A percentile compares a stretch with the other conserved stretches of the same genome.
Evolutionary conservation across 2,329 filamentous ascomycete species (phyloP).

Genomic region (Neofusicoccum parvum): DNA sequence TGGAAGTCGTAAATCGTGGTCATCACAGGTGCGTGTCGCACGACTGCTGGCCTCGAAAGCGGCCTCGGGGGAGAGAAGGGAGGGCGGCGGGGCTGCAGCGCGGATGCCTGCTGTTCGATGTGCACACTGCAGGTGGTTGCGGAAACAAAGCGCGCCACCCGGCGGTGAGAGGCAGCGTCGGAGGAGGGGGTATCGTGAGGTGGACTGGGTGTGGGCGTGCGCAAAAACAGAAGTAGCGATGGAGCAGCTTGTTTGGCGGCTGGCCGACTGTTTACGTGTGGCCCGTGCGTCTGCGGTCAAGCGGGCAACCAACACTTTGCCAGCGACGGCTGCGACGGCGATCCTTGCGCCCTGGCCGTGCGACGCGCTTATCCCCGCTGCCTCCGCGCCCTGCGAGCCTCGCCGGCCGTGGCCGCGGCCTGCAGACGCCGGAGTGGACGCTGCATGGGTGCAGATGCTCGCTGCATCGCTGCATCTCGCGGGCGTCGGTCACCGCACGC

Average conservation of each 20-base stretch:
- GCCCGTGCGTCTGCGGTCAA: conserved; percentile 6
- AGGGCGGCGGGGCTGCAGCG: not conserved
- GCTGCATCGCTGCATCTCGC: not conserved
- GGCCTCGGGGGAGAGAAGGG: not conserved
- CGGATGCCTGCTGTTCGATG: not conserved
- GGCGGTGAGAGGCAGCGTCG: not conserved
- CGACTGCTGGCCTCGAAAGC: conserved; percentile 11
- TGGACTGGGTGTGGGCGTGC: not conserved
- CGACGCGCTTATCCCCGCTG: not conserved
- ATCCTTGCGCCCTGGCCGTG: not conserved
- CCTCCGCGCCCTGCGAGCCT: not conserved
- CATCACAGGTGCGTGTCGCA: conserved; percentile 21
- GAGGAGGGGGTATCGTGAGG: conserved; percentile 8
- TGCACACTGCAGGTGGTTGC: not conserved
- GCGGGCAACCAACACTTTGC: not conserved
- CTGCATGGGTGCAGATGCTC: not conserved
- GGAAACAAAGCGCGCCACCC: not conserved
- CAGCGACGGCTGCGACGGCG: not conserved
- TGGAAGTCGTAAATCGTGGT: conserved; percentile 21
- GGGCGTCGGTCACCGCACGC: conserved; percentile 4
- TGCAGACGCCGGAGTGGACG: not conserved
- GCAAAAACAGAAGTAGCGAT: not conserved
- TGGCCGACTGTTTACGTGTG: conserved; percentile 10
- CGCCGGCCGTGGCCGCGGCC: not conserved
- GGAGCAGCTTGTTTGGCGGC: conserved; percentile 8